phyloP scores from a whole-genome alignment of 2,329 filamentous ascomycete species.

The Bipolaris zeicola region DNA sequence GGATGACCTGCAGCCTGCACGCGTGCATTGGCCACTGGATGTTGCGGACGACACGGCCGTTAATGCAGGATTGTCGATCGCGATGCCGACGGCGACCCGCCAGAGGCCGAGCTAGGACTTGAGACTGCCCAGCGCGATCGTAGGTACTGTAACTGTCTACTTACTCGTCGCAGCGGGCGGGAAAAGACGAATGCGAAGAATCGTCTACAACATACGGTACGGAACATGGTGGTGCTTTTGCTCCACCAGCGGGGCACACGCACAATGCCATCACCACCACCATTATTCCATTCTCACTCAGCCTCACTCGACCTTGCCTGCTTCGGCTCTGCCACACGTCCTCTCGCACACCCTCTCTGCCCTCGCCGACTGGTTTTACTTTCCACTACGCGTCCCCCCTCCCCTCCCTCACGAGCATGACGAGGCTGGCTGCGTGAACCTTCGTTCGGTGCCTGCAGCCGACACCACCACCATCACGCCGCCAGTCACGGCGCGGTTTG shows the following conservation, averaged over 20 bases:
- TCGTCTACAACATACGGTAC: too few relatives aligned
- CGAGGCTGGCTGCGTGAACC: slow-evolving; percentile 36
- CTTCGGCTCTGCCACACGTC: slow-evolving; percentile 22
- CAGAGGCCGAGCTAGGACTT: slow-evolving; percentile 18
- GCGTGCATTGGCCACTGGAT: slow-evolving; percentile 35
- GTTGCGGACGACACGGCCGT: slow-evolving; percentile 33
- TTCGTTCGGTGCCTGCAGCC: slow-evolving; percentile 27
- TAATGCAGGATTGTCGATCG: slow-evolving; percentile 44
- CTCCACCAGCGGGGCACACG: slow-evolving; percentile 25
- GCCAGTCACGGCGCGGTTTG: slow-evolving; percentile 1
- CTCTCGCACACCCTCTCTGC: slow-evolving; percentile 22
- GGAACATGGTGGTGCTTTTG: neutral
- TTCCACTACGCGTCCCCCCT: slow-evolving; percentile 21
- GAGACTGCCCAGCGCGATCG: slow-evolving; percentile 22
- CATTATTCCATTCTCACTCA: slow-evolving; percentile 20
- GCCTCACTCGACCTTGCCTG: slow-evolving; percentile 33
- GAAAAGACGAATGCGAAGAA: neutral
- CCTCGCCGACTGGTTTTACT: slow-evolving; percentile 31
- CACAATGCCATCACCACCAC: slow-evolving; percentile 22
- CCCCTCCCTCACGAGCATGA: slow-evolving; percentile 11
- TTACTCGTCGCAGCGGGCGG: too few relatives aligned
- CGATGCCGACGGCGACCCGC: slow-evolving; percentile 16
- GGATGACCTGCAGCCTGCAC: slow-evolving; percentile 38
- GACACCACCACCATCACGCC: slow-evolving; percentile 5
- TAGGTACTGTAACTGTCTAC: too few relatives aligned